phyloP scores from a whole-genome alignment of 2,329 filamentous ascomycete genomes.

The Botryotinia calthae region DNA sequence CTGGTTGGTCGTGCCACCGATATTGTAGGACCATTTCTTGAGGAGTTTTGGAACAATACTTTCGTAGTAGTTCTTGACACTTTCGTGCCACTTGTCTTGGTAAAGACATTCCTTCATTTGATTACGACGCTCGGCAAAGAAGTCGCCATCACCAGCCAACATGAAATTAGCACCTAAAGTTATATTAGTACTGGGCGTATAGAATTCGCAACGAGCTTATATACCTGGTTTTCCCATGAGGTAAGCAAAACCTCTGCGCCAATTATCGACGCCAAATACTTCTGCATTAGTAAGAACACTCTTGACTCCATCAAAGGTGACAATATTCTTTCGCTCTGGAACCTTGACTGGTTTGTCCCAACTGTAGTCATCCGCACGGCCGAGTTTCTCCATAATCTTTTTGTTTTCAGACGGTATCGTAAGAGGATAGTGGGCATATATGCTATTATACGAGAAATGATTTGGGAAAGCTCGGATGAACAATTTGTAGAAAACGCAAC shows the following conservation, averaged over 20 bases:
- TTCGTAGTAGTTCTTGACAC: slow-evolving; percentile 66
- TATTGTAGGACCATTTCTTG: slow-evolving; percentile 46
- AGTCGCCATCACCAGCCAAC: slow-evolving; percentile 50
- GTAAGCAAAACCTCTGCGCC: slow-evolving; percentile 18
- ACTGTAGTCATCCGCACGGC: slow-evolving; percentile 25
- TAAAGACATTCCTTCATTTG: slow-evolving; percentile 58
- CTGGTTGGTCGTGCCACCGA: slow-evolving; percentile 41
- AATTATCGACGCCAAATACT: slow-evolving; percentile 36
- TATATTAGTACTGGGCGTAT: neutral
- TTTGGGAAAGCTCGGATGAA: slow-evolving; percentile 74
- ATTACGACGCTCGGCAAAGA: slow-evolving; percentile 51
- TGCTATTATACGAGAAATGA: slow-evolving; percentile 77
- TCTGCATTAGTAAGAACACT: slow-evolving; percentile 35
- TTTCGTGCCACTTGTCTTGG: slow-evolving; percentile 56
- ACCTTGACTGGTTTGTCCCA: slow-evolving; percentile 27
- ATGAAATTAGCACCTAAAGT: slow-evolving; percentile 49
- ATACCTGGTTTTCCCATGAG: slow-evolving; percentile 25
- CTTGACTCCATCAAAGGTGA: slow-evolving; percentile 28
- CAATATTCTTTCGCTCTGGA: slow-evolving; percentile 18
- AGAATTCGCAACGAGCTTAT: neutral
- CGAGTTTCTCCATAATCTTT: slow-evolving; percentile 65
- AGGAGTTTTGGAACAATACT: slow-evolving; percentile 45
- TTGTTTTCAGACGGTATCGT: slow-evolving; percentile 68
- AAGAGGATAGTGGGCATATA: slow-evolving; percentile 64
- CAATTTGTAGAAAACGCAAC: slow-evolving; percentile 81